Base-by-base conservation (phyloP, 768 basidiomycete genomes). In the Tulasnella sp. region DNA sequence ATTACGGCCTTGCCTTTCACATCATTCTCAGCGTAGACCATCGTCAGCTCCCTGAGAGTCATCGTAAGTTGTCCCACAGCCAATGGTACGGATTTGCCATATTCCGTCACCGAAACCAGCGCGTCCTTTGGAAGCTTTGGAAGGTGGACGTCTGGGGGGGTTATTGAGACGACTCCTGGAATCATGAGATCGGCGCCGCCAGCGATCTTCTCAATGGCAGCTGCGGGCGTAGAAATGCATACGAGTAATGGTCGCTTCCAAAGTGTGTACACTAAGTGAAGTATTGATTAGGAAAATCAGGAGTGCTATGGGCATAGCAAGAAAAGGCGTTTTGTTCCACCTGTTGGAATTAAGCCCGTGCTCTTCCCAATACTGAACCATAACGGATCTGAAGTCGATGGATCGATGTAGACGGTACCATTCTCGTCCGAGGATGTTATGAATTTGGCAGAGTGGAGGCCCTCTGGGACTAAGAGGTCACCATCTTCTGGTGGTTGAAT, bases 121-220 rank as follows among this genome's bases (percentile, higher is more conserved):
- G 84, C 78, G 23, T 73, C 73, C 54, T 53, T 30, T 2, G 55
- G 41, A 3, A 67, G 38, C 34, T 24, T 15, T 38, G 55, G 55
- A 45, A 47, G 43, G 34, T 32, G 51, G 49, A 23, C 15, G 32
- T 23, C 44, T 47, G 43, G 26, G 8, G 29, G 45, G 38, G 27
- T 74, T 82, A 67, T 67, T 85, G 86, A 86, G 26, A 63, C 60
- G 7, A 68, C 58, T 70, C 88, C 89, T 3, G 89, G 87, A 32
- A 86, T 82, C 88, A 93, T 91, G 7, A 92, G 77, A 72, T 93
- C 88, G 0, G 89, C 87, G n/a, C 90, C 89, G 9, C 80, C 80
- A 2, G 81, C 73, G 11, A 93, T 76, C 24, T 83, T 75, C 0
- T 84, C 84, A 38, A 90, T 79, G 27, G 89, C 88, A 10, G 80